These are phyloP conservation scores for Diaporthe sp. DNA, from an alignment of 2,329 filamentous ascomycete species.

Conservation along the genomic window DNA sequence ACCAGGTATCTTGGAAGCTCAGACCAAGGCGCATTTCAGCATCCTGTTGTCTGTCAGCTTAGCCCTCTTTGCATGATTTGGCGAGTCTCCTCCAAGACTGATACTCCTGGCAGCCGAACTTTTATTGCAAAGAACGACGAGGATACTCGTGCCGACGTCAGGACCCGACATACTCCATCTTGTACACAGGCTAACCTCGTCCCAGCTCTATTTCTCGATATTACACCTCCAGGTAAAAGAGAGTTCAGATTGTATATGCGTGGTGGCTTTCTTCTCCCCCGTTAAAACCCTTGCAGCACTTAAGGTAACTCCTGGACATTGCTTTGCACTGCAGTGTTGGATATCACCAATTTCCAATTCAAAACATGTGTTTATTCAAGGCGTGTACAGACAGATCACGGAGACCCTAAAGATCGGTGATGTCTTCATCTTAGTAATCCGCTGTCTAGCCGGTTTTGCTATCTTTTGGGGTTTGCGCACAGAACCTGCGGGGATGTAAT, in stretches of 20 bases:
- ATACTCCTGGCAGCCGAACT: neutral
- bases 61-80: neutral
- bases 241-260: neutral
- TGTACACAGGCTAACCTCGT: neutral
- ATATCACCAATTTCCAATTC: neutral
- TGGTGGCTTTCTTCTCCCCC: neutral
- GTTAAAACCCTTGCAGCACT: too few relatives aligned
- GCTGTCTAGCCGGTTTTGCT: neutral
- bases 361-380: neutral
- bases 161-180: neutral
- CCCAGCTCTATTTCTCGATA: neutral
- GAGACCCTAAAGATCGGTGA: neutral
- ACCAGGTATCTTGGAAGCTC: neutral
- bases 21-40: neutral
- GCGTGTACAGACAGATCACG: too few relatives aligned
- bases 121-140: neutral
- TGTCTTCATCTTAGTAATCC: neutral
- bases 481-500: neutral
- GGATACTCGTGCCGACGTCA: too few relatives aligned
- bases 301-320: neutral
- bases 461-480: neutral
- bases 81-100: neutral
- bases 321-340: neutral
- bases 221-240: neutral
- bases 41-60: neutral